Base-by-base conservation (phyloP, 306 rosid genomes). In the Senna siamea region DNA sequence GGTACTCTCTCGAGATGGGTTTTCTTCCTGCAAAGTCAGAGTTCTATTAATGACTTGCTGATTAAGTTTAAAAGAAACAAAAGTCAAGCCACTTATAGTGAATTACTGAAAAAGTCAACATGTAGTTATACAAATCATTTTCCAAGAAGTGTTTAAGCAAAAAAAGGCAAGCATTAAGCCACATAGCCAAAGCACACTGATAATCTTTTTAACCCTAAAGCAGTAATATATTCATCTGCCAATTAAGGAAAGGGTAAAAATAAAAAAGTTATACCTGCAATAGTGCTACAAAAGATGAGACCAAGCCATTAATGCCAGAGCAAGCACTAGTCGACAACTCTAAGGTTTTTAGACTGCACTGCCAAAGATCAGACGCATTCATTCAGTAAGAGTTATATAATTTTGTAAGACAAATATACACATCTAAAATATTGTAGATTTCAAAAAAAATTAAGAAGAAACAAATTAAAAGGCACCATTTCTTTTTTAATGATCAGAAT, bases 1-100 rank as follows among this genome's bases (percentile, higher is more conserved):
- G 12, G 98, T 91, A 82, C 91, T 85, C 76, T 89, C 96, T 56
- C 97, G 91, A 72, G 98, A 91, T 76, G 96, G 96, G 70, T 93
- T 93, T 81, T 93, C 98, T 82, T 85, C 88, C 96, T 93, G 91
- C 20, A 79, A 60, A 75, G 63, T 20, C 26, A 46, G 70, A 32
- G 22, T 60, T 66, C 70, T 48, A 20, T 57, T 11, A 41, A 35
- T 62, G 46, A 50, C 43, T 74, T 70, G 65, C 66, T 47, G 11
- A 64, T n/a, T 61, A 43, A 63, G 15, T 58, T 38, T 43, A 2
- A 26, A 50, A 72, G 47, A 26, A 70, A n/a, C n/a, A 72, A 26
- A 26, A 26, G 30, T 26, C 30, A 26, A 26, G 30, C 40, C 40
- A 37, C 35, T 17, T 38, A 14, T 3, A 9, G 4, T 37, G 12